A percentile compares a stretch with the other conserved stretches of the same genome.
phyloP scores from a whole-genome alignment of 768 basidiomycete genomes.

The Postia placenta region DNA sequence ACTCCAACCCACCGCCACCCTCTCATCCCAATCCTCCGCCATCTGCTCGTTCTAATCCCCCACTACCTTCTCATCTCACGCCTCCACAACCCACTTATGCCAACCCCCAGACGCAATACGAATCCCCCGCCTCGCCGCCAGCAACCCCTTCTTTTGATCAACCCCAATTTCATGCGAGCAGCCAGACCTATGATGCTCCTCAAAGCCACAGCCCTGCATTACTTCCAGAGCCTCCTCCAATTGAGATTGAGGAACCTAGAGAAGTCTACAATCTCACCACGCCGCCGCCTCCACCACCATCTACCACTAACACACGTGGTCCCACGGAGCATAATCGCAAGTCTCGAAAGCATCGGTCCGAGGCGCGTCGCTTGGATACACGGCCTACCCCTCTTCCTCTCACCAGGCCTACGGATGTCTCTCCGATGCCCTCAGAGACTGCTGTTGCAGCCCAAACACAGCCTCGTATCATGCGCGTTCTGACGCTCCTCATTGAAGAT shows the following conservation, averaged over 20 bases:
- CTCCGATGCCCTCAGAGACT: too few relatives aligned
- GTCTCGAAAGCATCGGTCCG: slow-evolving; percentile 1
- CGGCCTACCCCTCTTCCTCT: too few relatives aligned
- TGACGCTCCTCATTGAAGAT: slow-evolving; percentile 66
- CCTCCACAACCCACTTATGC: background rate
- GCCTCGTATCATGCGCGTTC: slow-evolving; percentile 36
- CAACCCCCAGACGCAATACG: background rate
- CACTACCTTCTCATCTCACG: too few relatives aligned
- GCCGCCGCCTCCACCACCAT: slow-evolving; percentile 1
- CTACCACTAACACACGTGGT: slow-evolving; percentile 1
- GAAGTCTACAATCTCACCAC: background rate
- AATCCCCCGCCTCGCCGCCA: background rate
- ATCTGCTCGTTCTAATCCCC: background rate
- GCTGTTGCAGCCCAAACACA: too few relatives aligned
- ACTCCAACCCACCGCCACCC: too few relatives aligned
- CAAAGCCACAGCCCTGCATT: too few relatives aligned
- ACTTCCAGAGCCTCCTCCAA: too few relatives aligned
- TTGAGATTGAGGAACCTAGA: too few relatives aligned
- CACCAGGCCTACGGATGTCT: too few relatives aligned
- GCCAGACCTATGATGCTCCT: too few relatives aligned
- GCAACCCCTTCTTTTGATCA: background rate
- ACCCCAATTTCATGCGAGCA: background rate
- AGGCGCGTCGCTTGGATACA: background rate
- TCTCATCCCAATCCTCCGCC: background rate
- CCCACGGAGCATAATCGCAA: background rate